phyloP scores from a whole-genome alignment of 2,329 filamentous ascomycete species.

The Colletotrichum caudatum region DNA sequence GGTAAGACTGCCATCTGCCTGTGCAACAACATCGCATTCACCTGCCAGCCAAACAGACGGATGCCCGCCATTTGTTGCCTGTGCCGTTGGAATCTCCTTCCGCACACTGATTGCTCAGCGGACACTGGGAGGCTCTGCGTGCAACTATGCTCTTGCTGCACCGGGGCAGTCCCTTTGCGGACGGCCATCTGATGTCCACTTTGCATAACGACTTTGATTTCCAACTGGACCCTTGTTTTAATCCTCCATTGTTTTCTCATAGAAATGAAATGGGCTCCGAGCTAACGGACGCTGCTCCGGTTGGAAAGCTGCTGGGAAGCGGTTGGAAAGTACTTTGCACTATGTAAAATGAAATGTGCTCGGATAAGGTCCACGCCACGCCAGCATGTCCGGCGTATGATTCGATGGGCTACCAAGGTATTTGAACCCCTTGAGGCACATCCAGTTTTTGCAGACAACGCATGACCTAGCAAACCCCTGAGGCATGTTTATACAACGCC shows the following conservation, averaged over 20 bases:
- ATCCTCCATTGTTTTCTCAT: background rate
- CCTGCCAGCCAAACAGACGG: background rate
- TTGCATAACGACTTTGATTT: background rate
- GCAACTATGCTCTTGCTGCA: background rate
- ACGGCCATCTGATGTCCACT: background rate
- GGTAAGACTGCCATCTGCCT: background rate
- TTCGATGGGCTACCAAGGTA: background rate
- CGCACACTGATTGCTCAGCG: background rate
- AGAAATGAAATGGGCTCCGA: slow-evolving; percentile 7
- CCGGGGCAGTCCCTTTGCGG: background rate
- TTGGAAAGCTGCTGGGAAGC: background rate
- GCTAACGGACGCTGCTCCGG: slow-evolving; percentile 40
- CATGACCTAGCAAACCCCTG: slow-evolving; percentile 36
- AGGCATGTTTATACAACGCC: slow-evolving; percentile 27
- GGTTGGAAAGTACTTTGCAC: no score
- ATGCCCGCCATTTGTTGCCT: background rate
- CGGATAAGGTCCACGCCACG: slow-evolving; percentile 2
- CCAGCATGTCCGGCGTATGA: background rate
- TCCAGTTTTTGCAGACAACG: slow-evolving; percentile 20
- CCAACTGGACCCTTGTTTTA: background rate
- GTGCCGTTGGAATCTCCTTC: background rate
- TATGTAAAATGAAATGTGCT: background rate
- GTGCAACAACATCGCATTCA: background rate
- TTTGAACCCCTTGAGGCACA: slow-evolving; percentile 2
- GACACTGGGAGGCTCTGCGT: background rate